Evolutionary conservation across 768 basidiomycete genomes (phyloP).

Genomic region (Phlebiopsis flavidoalba): DNA sequence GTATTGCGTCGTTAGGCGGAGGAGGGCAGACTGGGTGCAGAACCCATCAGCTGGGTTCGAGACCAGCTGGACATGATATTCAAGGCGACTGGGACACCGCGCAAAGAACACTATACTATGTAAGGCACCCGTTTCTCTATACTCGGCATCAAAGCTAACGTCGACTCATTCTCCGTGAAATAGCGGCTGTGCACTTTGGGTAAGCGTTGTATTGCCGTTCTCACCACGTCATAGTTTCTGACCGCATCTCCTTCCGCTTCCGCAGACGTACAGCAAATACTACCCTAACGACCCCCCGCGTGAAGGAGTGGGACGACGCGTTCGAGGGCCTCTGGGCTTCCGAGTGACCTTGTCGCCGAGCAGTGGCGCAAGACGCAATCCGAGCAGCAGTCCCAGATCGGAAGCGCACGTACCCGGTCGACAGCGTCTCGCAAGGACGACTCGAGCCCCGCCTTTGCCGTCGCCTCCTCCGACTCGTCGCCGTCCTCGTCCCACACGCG

Average conservation of each 20-base stretch:
- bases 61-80: slow-evolving; percentile 36
- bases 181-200: slow-evolving; percentile 66
- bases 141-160: slow-evolving; percentile 32
- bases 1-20: slow-evolving; percentile 7
- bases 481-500: not conserved
- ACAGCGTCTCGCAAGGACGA: slow-evolving; percentile 7
- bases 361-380: slow-evolving; percentile 23
- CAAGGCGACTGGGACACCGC: slow-evolving; percentile 33
- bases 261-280: slow-evolving; percentile 65
- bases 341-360: slow-evolving; percentile 23
- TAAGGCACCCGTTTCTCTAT: slow-evolving; percentile 24
- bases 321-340: slow-evolving; percentile 66
- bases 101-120: slow-evolving; percentile 40
- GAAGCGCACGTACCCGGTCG: slow-evolving; percentile 12
- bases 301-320: slow-evolving; percentile 55
- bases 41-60: slow-evolving; percentile 29
- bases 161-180: slow-evolving; percentile 41
- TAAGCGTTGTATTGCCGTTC: slow-evolving; percentile 31
- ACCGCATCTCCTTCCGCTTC: not conserved
- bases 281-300: slow-evolving; percentile 48
- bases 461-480: not conserved
- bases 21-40: slow-evolving; percentile 10
- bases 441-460: slow-evolving; percentile 7
- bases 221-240: not conserved
- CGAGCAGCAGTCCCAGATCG: slow-evolving; percentile 16